A percentile compares a stretch with the other conserved stretches of the same genome.
Conservation (phyloP, 73 alveolate genomes). For the Paramecium sonneborni region DNA sequence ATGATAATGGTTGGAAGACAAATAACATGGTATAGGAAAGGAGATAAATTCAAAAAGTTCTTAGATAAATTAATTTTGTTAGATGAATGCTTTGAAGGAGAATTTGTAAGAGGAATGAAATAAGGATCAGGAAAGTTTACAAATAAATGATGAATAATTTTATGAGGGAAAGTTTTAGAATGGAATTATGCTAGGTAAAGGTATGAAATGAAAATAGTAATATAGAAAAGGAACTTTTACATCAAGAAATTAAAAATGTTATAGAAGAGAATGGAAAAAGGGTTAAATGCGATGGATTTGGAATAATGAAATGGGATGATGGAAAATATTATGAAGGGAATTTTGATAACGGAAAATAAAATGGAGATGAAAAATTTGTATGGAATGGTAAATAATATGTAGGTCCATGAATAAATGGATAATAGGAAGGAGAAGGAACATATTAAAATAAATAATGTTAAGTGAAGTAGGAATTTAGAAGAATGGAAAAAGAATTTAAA, state of each 20-base stretch:
- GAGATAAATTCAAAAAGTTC: slow-evolving; percentile 12
- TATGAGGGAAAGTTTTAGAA: slow-evolving; percentile 82
- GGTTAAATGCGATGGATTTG: slow-evolving; percentile 80
- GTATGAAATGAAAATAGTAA: slow-evolving; percentile 60
- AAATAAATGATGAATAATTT: slow-evolving; percentile 71
- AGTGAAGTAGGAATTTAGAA: slow-evolving; percentile 50
- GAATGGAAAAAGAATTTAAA: slow-evolving; percentile 51
- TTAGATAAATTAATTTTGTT: slow-evolving; percentile 58
- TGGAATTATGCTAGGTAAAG: slow-evolving; percentile 76
- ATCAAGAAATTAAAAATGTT: slow-evolving; percentile 72
- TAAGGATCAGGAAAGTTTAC: slow-evolving; percentile 80
- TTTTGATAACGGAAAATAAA: slow-evolving; percentile 66
- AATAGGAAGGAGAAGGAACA: slow-evolving; percentile 74
- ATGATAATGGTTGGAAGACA: slow-evolving; percentile 60
- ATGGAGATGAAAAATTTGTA: slow-evolving; percentile 70
- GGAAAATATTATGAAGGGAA: slow-evolving; percentile 73
- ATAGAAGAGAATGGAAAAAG: slow-evolving; percentile 72
- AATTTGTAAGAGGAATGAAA: slow-evolving; percentile 71
- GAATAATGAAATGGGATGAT: slow-evolving; percentile 77
- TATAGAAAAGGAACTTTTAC: slow-evolving; percentile 62
- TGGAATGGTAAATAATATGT: slow-evolving; percentile 80
- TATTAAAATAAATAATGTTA: slow-evolving; percentile 29
- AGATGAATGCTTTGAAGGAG: slow-evolving; percentile 80
- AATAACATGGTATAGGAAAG: slow-evolving; percentile 55
- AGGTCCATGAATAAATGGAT: slow-evolving; percentile 85